A percentile compares a stretch with the other conserved stretches of the same genome.
phyloP scores from a whole-genome alignment of 2,329 filamentous ascomycete genomes.

The Dactylonectria estremocensis region DNA sequence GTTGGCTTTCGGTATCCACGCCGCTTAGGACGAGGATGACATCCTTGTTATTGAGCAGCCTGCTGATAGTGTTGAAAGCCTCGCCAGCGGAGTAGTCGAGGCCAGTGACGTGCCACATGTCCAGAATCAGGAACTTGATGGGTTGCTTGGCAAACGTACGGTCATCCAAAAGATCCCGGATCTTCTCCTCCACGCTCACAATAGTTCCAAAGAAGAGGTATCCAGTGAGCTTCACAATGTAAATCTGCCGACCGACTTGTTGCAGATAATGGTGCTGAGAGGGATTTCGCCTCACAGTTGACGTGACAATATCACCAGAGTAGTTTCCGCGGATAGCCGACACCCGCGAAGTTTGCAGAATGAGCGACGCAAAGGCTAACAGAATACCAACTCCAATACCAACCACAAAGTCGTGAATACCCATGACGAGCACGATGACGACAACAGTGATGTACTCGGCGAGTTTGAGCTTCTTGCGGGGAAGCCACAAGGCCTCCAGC shows the following conservation, averaged over 20 bases:
- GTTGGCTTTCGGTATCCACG: constrained; percentile 80
- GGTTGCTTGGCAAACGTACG: constrained; percentile 83
- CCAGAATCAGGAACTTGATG: constrained; percentile 91
- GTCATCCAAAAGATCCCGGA: constrained; percentile 86
- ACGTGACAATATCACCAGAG: constrained; percentile 89
- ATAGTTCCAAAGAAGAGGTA: constrained; percentile 99
- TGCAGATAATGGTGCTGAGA: constrained; percentile 90
- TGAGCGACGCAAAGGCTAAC: constrained; percentile 90
- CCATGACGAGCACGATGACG: constrained; percentile 95
- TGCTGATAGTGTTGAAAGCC: constrained; percentile 92
- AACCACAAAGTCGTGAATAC: constrained; percentile 94
- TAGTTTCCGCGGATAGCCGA: constrained; percentile 93
- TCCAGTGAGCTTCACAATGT: constrained; percentile 91
- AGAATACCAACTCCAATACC: constrained; percentile 94
- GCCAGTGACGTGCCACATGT: constrained; percentile 90
- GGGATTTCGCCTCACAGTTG: constrained; percentile 92
- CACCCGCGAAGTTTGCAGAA: constrained; percentile 91
- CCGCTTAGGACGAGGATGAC: constrained; percentile 89
- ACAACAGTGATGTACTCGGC: constrained; percentile 93
- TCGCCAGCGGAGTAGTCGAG: constrained; percentile 97
- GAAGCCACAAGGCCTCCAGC: constrained; percentile 88
- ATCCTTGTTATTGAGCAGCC: constrained; percentile 82
- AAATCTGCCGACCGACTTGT: constrained; percentile 89
- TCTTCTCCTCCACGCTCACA: constrained; percentile 92
- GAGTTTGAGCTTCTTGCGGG: constrained; percentile 87